Base-by-base conservation (phyloP, 768 basidiomycete species). In the Tremella yokohamensis region DNA sequence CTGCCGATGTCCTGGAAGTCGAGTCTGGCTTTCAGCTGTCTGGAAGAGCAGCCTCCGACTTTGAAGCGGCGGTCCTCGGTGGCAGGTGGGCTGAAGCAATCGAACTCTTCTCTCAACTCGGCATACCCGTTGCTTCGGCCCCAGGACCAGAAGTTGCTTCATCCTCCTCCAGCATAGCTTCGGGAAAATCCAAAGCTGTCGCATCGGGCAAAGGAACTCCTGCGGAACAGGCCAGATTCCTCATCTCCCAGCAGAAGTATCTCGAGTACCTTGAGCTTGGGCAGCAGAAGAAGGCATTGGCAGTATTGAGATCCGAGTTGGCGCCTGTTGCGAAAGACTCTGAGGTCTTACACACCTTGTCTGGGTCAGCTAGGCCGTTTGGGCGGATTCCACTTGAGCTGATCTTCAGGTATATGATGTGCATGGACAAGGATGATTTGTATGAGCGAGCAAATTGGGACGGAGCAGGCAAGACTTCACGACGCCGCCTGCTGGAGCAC, bases 211-310 rank as follows among this genome's bases (percentile, higher is more conserved):
- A 52, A 20, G 61, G 49, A 12, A 68, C 63, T 38, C 54, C 51
- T 3, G 58, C 55, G 29, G 68, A 94, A 87, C 85, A 88, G 68
- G 87, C 88, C 19, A 84, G 81, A 60, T 96, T 93, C 77, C 80
- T 93, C 60, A 89, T 99, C 63, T 86, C 85, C 60, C 87, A 88
- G 77, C 96, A 99, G 82, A 93, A 96, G 79, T 99, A 96, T 77
- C 81, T 98, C 40, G 96, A 99, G 73, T 80, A 89, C 18, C 80
- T 99, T 50, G 94, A 97, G 70, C 82, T 83, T 3, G 83, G 83
- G 67, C 85, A 86, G 78, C 87, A 85, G 1, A 88, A 88, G 45
- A 81, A 83, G 60, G 96, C 96, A 13, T 78, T 99, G 40, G 83
- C 86, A 54, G 88, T 94, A 8, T 79, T 99, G 49, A 84, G 96